A percentile compares a stretch with the other conserved stretches of the same genome.
Conservation (phyloP, 345 rosid species). For the Ricinus communis region DNA sequence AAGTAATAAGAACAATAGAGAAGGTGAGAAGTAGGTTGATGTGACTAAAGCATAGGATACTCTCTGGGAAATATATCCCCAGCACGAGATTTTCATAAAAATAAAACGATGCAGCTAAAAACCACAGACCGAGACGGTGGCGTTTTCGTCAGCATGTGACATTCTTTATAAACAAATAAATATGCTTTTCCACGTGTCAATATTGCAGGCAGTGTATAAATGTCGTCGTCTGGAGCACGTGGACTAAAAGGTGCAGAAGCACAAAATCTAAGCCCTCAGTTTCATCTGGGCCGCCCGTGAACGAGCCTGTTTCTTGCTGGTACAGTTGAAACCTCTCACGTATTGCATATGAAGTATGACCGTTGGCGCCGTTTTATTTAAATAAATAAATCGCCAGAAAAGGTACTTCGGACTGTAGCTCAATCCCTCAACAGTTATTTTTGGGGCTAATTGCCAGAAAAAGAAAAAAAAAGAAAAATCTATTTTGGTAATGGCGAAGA, state of each 20-base stretch:
- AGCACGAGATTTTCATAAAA: no score
- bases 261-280: neutral
- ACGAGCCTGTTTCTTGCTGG: conserved; percentile 7
- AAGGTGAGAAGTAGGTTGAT: neutral
- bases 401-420: no score
- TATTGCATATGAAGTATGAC: neutral
- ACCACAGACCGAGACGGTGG: conserved; percentile 9
- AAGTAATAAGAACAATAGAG: neutral
- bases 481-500: no score
- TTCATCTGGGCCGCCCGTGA: neutral
- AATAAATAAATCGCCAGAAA: no score
- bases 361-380: conserved; percentile 3
- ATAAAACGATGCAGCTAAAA: no score
- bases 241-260: no score
- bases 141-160: conserved; percentile 5
- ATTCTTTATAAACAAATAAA: neutral
- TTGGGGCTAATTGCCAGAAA: no score
- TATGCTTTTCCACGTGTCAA: conserved; percentile 1
- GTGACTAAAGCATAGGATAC: conserved; percentile 3
- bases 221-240: no score
- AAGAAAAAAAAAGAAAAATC: no score
- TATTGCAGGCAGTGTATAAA: neutral
- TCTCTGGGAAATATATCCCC: neutral
- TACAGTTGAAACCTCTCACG: neutral
- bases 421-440: no score